Evolutionary conservation across 176 grass and related monocot species (phyloP).

Genomic region (Ampelocalamus luodianensis): DNA sequence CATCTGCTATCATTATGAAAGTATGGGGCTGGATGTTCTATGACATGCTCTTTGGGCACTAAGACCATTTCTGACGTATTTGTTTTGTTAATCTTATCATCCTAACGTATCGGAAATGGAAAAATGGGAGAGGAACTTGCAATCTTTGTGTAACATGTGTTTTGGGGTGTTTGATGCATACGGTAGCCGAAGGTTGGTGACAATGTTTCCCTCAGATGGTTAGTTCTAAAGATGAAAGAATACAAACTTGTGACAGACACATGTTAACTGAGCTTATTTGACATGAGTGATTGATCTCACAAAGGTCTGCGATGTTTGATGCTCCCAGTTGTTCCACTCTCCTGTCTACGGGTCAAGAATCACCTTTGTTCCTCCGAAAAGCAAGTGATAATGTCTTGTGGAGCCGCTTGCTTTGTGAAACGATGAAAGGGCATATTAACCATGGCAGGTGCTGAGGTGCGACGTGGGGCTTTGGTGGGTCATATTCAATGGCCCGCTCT

Average conservation of each 20-base stretch:
- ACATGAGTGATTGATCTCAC: too few relatives aligned
- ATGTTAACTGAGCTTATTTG: neutral
- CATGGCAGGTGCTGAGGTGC: neutral
- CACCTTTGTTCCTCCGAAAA: neutral
- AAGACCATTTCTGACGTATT: slow-evolving; percentile 23
- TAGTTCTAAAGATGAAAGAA: neutral
- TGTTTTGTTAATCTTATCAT: neutral
- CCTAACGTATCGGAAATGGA: neutral
- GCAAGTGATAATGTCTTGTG: neutral
- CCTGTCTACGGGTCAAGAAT: neutral
- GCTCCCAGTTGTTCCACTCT: neutral
- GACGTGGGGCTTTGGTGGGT: neutral
- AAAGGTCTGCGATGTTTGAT: neutral
- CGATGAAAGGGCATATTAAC: neutral
- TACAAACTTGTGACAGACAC: neutral
- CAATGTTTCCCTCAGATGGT: neutral
- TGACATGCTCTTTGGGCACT: neutral
- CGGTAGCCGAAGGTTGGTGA: neutral
- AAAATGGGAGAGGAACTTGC: neutral
- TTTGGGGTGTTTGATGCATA: neutral
- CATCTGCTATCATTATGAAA: slow-evolving; percentile 17
- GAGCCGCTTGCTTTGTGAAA: too few relatives aligned
- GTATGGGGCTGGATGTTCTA: neutral
- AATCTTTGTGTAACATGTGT: neutral
- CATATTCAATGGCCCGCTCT: neutral